These are phyloP conservation scores for Shiraia bambusicola DNA, from an alignment of 2,329 filamentous ascomycete species.

Conservation along the genomic window DNA sequence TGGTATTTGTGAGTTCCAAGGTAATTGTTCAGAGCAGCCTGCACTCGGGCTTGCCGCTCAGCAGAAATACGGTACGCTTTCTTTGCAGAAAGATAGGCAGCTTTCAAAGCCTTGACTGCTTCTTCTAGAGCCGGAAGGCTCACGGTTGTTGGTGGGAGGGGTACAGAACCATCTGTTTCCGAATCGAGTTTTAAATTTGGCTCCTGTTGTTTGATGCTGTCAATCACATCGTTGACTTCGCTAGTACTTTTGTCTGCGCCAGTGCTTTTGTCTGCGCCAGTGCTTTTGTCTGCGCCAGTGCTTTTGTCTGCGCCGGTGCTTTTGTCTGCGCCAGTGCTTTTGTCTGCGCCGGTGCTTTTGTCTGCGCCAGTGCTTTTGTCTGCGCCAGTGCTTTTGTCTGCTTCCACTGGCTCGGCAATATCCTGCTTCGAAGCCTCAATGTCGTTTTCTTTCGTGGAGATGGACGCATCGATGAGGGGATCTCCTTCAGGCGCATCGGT, in stretches of 20 bases:
- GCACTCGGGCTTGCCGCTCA: conserved; percentile 71
- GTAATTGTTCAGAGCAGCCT: conserved; percentile 73
- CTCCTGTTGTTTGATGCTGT: conserved; percentile 28
- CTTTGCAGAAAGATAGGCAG: conserved; percentile 79
- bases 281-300: conserved; percentile 5
- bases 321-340: conserved; percentile 11
- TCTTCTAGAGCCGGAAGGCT: conserved; percentile 43
- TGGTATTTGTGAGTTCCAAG: conserved; percentile 88
- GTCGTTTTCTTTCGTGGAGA: conserved; percentile 17
- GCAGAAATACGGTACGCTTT: conserved; percentile 78
- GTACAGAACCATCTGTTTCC: conserved; percentile 32
- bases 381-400: conserved; percentile 13
- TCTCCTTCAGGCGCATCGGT: conserved; percentile 33
- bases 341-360: conserved; percentile 18
- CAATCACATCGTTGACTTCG: conserved; percentile 29
- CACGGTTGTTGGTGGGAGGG: conserved; percentile 26
- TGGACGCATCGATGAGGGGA: conserved; percentile 37
- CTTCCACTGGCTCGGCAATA: conserved; percentile 9
- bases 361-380: conserved; percentile 18
- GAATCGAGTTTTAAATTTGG: conserved; percentile 27
- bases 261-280: conserved; percentile 24
- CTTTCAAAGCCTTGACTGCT: conserved; percentile 63
- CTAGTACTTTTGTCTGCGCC: conserved; percentile 8
- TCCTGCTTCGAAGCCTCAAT: conserved; percentile 10
- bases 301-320: conserved; percentile 23